Evolutionary conservation across 2,329 filamentous ascomycete species (phyloP), one percentile per base, ranked within the genome.

Genomic region (Colletotrichum brevisporum): DNA sequence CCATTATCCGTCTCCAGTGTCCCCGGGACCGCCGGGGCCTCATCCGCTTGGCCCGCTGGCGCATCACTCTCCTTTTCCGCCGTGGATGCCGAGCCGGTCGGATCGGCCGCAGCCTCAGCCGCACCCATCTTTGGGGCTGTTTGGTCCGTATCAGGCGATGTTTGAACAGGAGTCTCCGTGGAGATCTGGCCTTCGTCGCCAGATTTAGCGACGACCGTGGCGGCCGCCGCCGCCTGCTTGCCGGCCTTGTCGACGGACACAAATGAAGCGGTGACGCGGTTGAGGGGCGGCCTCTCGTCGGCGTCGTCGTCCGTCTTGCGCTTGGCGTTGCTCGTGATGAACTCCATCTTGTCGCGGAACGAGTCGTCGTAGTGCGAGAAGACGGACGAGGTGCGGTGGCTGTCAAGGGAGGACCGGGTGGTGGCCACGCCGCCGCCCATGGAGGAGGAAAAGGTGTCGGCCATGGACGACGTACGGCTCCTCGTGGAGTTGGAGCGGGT

Each of bases 311-410:
- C 65, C 4, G 18, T 27, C 12, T 52, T 53, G 36, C 53, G 53
- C 27, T 58, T 58, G 53, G 60, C 26, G 16, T 21, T 31, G 4
- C 59, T 59, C 5, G 65, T 24, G 21, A 68, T 64, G 24, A 65
- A 24, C 54, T 68, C 65, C 65, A 68, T 64, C 54, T 68, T 68
- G 53, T 68, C 65, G 54, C 65, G 65, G 54, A 68, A 68, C 31
- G 65, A 59, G 21, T 68, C 65, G 16, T 68, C 65, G 2, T 68
- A 68, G 18, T 68, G 65, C 41, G 65, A 68, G 65, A 68, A 68
- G 12, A 68, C 65, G 31, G 65, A 68, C 21, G 65, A 68, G 2
- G 65, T 48, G 41, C 65, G 65, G 47, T 64, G 61, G 39, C 52
- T 65, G n/a, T 68, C 65, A 6, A 68, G 41, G 4, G 65, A 68